Evolutionary conservation across 192 early-diverging fungal species (phyloP).

Genomic region (Coemansia sp.): DNA sequence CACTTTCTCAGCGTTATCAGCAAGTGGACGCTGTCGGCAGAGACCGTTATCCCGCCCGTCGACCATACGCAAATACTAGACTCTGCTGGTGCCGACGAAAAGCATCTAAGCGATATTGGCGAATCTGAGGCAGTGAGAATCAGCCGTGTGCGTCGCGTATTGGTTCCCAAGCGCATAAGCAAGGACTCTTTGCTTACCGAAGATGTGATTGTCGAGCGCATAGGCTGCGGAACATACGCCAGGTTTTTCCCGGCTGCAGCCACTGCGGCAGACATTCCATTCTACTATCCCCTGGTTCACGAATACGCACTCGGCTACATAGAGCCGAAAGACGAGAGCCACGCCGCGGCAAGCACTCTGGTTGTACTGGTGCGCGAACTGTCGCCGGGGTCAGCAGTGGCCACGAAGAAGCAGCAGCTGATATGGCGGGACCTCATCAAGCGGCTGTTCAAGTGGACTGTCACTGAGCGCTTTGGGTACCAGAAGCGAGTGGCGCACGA

Average conservation of each 20-base stretch:
- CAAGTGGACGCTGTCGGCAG: conserved; percentile 60
- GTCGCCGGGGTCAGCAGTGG: conserved; percentile 8
- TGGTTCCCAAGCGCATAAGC: conserved; percentile 46
- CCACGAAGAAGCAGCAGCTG: conserved; percentile 55
- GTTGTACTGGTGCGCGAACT: conserved; percentile 27
- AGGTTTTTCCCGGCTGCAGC: conserved; percentile 25
- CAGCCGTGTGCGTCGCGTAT: conserved; percentile 18
- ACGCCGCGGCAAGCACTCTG: not conserved
- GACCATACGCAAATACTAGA: conserved; percentile 46
- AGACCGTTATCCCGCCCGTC: conserved; percentile 62
- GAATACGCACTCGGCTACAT: conserved; percentile 38
- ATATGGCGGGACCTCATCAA: conserved; percentile 64
- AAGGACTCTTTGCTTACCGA: conserved; percentile 39
- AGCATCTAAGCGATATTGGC: not conserved
- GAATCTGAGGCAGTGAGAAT: not conserved
- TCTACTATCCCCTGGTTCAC: conserved; percentile 46
- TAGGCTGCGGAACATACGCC: conserved; percentile 11
- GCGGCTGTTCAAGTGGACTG: conserved; percentile 69
- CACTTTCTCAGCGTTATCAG: conserved; percentile 49
- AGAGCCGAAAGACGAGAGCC: not conserved
- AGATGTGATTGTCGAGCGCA: conserved; percentile 21
- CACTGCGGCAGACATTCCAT: conserved; percentile 31
- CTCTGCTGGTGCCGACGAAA: not conserved
- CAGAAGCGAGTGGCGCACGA: conserved; percentile 69
- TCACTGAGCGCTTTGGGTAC: conserved; percentile 69